Base-by-base conservation (phyloP, 345 rosid genomes). In the Eucalyptus paniculata region DNA sequence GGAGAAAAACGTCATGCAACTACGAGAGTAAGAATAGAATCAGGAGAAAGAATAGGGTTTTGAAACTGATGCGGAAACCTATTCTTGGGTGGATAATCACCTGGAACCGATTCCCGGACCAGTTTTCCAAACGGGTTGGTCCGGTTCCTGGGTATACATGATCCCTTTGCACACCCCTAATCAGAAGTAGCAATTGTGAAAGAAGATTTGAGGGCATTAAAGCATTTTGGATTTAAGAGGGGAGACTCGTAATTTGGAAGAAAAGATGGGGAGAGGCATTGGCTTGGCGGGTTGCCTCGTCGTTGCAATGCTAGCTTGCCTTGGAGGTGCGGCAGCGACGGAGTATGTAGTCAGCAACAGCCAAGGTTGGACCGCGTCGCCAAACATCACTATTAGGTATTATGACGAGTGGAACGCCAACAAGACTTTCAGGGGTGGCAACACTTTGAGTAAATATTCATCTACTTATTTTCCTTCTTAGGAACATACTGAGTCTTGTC, bases 341-440 rank as follows among this genome's bases (percentile, higher is more conserved):
- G 88, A 42, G 37, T 87, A 44, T 1, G 1, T 8, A 0, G 88
- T 88, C 1, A 87, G 89, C 3, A 53, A 40, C 16, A 44, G 53
- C 88, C 10, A 16, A 23, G 88, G 88, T 28, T 88, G 89, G 86
- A 88, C 62, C 32, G 69, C 37, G 1, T 24, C 80, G 0, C 88
- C 53, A 3, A 87, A 87, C 21, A 12, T 51, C 53, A 49, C 60
- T 6, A 4, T 6, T n/a, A n/a, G 7, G 23, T 88, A 47, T 30
- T 93, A 93, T 23, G 17, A 18, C 0, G 50, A 72, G 14, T 92
- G 94, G 94, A 87, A 56, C 60, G 34, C 72, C 69, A 53, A 54
- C 37, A 88, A 91, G 62, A 88, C 89, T 16, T 90, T 91, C 8
- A 34, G 3, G 3, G 4, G 80, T 67, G 94, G 91, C 42, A 90